These are phyloP conservation scores for Castanospermum australe DNA, from an alignment of 306 rosid species.

Conservation along the genomic window DNA sequence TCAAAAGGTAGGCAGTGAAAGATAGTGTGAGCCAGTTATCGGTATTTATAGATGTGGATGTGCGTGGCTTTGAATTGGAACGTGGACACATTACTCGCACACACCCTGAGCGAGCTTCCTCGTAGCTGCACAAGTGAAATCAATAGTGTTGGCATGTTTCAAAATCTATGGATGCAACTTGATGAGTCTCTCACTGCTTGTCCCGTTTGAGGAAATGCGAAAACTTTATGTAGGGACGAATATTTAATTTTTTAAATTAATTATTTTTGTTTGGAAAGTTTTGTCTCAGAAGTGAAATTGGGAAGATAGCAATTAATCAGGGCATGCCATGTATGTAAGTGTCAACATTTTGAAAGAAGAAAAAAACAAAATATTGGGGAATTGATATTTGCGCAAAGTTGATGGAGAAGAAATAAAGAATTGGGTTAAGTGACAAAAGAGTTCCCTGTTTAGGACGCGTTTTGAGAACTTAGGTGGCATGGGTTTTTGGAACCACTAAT, in stretches of 20 bases:
- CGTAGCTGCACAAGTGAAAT: conserved; percentile 41
- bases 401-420: conserved; percentile 34
- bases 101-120: conserved; percentile 45
- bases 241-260: neutral
- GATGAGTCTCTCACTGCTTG: neutral
- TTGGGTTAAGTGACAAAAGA: conserved; percentile 23
- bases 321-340: conserved; percentile 11
- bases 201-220: neutral
- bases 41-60: conserved; percentile 58
- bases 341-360: conserved; percentile 1
- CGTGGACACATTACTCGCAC: conserved; percentile 19
- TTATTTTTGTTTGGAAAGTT: neutral
- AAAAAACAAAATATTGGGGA: neutral
- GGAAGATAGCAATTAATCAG: neutral
- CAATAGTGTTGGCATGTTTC: neutral
- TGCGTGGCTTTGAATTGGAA: neutral
- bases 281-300: conserved; percentile 15
- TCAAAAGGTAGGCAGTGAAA: conserved; percentile 6
- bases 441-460: conserved; percentile 56
- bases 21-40: conserved; percentile 4
- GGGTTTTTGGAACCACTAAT: conserved; percentile 18
- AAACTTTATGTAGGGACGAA: neutral
- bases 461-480: conserved; percentile 55
- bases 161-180: neutral
- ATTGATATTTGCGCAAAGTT: conserved; percentile 30